phyloP scores from a whole-genome alignment of 768 basidiomycete genomes.

The Pluteus cervinus region DNA sequence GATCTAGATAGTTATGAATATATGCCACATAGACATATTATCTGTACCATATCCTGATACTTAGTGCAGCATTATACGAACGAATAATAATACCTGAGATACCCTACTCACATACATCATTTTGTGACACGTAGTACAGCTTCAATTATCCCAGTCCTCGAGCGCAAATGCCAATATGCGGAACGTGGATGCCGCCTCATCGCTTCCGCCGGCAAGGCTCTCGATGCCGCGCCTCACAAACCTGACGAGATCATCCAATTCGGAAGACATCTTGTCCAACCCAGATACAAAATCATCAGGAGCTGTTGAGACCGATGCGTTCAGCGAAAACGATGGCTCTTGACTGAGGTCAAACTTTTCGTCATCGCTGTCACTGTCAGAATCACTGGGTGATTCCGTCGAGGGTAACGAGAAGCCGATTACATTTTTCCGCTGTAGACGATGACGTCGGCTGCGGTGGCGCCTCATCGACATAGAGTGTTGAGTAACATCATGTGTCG shows the following conservation, averaged over 20 bases:
- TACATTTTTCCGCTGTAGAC: conserved; percentile 47
- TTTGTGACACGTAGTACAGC: no score
- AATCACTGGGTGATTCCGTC: conserved; percentile 31
- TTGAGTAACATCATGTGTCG: conserved; percentile 51
- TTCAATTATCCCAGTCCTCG: conserved; percentile 84
- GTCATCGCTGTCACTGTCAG: conserved; percentile 42
- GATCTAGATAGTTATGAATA: no score
- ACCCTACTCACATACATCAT: no score
- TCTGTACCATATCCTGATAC: no score
- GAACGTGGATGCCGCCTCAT: conserved; percentile 57
- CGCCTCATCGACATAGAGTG: conserved; percentile 46
- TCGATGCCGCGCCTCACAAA: conserved; percentile 68
- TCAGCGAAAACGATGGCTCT: conserved; percentile 37
- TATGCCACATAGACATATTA: no score
- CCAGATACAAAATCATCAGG: conserved; percentile 44
- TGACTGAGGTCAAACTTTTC: conserved; percentile 19
- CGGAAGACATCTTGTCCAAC: conserved; percentile 59
- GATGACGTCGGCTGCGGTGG: conserved; percentile 58
- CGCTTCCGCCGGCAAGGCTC: conserved; percentile 54
- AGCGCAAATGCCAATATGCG: conserved; percentile 69
- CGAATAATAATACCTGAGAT: no score
- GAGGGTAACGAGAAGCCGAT: conserved; percentile 49
- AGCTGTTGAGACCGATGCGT: conserved; percentile 25
- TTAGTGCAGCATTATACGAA: no score
- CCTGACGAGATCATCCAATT: conserved; percentile 66